phyloP scores from a whole-genome alignment of 345 rosid genomes.

The Gossypium australe region DNA sequence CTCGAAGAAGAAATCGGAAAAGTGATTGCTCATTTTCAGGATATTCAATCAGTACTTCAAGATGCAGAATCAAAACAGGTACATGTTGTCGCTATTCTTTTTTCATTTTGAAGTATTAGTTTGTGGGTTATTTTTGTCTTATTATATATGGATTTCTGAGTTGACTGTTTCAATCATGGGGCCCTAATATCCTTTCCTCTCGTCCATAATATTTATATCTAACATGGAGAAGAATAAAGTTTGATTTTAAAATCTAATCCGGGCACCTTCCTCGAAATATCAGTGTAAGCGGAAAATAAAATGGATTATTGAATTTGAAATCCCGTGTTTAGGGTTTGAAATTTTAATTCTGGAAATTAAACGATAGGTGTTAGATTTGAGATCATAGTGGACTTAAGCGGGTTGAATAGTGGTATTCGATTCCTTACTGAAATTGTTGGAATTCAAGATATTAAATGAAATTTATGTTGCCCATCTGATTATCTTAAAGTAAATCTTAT shows the following conservation, averaged over 20 bases:
- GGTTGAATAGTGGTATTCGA: not conserved
- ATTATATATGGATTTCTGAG: not conserved
- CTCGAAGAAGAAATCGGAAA: not conserved
- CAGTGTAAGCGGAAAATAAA: not conserved
- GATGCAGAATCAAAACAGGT: conserved; percentile 1
- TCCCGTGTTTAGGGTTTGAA: not conserved
- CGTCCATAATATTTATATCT: not conserved
- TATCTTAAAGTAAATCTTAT: not conserved
- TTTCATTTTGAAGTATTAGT: not conserved
- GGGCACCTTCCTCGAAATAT: not conserved
- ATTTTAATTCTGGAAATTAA: not conserved
- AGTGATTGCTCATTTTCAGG: not conserved
- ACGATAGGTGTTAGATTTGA: not conserved
- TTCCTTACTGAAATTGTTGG: not conserved
- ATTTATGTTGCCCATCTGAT: not conserved
- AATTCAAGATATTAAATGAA: not conserved
- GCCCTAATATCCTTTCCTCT: not conserved
- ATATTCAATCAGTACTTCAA: not conserved
- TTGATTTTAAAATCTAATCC: not conserved
- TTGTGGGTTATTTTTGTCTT: not conserved
- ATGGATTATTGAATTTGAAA: not conserved
- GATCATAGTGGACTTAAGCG: not conserved
- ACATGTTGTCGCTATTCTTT: not conserved
- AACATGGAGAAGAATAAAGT: not conserved
- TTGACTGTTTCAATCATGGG: not conserved